Conservation (phyloP, 2,329 filamentous ascomycete genomes). For the Dryadomyces quercus-mongolicae region DNA sequence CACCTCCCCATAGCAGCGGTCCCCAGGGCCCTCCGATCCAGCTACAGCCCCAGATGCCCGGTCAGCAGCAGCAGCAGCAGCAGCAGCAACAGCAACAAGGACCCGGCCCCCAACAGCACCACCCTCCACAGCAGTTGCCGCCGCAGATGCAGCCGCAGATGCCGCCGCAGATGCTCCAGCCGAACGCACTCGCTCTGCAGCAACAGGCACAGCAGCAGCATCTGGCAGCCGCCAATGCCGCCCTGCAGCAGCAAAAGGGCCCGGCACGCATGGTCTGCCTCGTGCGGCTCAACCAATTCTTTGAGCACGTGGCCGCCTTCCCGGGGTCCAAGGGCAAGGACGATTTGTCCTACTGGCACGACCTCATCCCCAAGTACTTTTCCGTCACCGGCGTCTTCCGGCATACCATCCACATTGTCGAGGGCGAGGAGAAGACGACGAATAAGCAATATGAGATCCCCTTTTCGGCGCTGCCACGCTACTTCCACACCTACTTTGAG, state of each 20-base stretch:
- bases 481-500: constrained; percentile 80
- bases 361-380: constrained; percentile 74
- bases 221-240: constrained; percentile 21
- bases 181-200: constrained; percentile 24
- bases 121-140: not conserved
- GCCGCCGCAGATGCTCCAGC: constrained; percentile 22
- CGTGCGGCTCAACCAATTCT: constrained; percentile 48
- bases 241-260: constrained; percentile 33
- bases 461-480: constrained; percentile 69
- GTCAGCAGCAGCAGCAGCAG: constrained; percentile 18
- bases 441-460: constrained; percentile 82
- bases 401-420: constrained; percentile 49
- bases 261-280: constrained; percentile 44
- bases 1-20: constrained; percentile 13
- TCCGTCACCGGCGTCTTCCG: constrained; percentile 65
- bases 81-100: constrained; percentile 17
- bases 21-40: constrained; percentile 17
- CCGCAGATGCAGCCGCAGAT: constrained; percentile 31
- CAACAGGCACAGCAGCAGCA: constrained; percentile 20
- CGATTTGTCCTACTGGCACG: constrained; percentile 65
- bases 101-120: constrained; percentile 1
- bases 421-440: constrained; percentile 41
- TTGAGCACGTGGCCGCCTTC: constrained; percentile 49
- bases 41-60: constrained; percentile 16
- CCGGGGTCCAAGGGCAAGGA: constrained; percentile 46